A percentile compares a stretch with the other conserved stretches of the same genome.
Evolutionary conservation across 1,284 basidiomycete species (phyloP).

Genomic region (Pseudozyma sp.): DNA sequence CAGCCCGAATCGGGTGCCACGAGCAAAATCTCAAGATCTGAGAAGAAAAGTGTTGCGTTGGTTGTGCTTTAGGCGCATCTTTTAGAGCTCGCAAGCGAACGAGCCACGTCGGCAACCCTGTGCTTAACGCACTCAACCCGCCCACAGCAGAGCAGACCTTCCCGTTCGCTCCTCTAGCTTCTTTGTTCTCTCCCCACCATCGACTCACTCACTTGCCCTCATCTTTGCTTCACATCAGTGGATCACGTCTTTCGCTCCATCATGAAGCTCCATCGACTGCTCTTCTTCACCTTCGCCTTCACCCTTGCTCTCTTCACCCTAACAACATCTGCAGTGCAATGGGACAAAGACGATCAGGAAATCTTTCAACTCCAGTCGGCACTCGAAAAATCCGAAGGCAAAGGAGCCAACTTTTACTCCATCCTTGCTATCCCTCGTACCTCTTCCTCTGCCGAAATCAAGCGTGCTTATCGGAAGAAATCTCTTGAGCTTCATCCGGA

Average conservation of each 20-base stretch:
- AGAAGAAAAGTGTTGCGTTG: conserved; percentile 13
- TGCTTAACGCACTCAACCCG: neutral
- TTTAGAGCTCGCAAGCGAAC: conserved; percentile 14
- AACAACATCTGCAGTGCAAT: conserved; percentile 28
- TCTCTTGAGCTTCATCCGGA: conserved; percentile 66
- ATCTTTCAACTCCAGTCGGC: conserved; percentile 67
- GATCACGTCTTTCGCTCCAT: neutral
- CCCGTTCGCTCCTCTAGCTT: neutral
- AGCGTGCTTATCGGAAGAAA: conserved; percentile 64
- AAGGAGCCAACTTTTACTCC: conserved; percentile 62
- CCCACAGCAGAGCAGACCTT: neutral
- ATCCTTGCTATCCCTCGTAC: conserved; percentile 51
- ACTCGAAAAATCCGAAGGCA: conserved; percentile 56
- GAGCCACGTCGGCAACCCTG: conserved; percentile 32
- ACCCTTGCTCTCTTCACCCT: conserved; percentile 23
- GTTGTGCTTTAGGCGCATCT: neutral
- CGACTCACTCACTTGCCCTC: neutral
- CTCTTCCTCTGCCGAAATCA: conserved; percentile 52
- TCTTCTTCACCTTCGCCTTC: conserved; percentile 19
- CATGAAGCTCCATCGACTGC: conserved; percentile 33
- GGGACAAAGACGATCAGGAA: conserved; percentile 64
- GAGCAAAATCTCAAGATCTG: neutral
- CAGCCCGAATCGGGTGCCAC: too few species aligned
- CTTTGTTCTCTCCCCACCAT: conserved; percentile 2
- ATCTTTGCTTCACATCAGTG: neutral